Evolutionary conservation across 78 protist species (phyloP).

Genomic region (Dictyostelium capitatum): DNA sequence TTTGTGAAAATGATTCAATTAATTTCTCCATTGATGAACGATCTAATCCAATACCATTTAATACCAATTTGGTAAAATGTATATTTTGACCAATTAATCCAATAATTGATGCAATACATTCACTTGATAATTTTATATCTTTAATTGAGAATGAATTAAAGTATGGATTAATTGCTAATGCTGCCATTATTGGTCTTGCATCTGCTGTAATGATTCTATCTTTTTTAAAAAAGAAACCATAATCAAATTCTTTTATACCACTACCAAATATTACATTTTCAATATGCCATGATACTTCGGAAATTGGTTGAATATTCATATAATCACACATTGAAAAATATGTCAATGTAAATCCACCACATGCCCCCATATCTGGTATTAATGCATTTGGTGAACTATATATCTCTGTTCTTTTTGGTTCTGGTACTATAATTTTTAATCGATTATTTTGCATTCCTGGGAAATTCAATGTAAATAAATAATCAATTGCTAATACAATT

Average conservation of each 20-base stretch:
- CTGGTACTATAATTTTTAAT: conserved; percentile 61
- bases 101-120: conserved; percentile 59
- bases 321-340: conserved; percentile 67
- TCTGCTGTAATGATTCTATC: conserved; percentile 48
- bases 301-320: conserved; percentile 72
- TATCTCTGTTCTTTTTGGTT: conserved; percentile 38
- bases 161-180: conserved; percentile 53
- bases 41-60: conserved; percentile 74
- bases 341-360: conserved; percentile 62
- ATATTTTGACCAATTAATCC: conserved; percentile 40
- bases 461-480: conserved; percentile 61
- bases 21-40: conserved; percentile 46
- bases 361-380: conserved; percentile 56
- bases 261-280: conserved; percentile 35
- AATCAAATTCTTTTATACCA: conserved; percentile 49
- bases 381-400: conserved; percentile 47
- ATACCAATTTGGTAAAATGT: conserved; percentile 38
- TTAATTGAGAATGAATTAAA: conserved; percentile 51
- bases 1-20: conserved; percentile 21
- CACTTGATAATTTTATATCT: conserved; percentile 47
- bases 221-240: conserved; percentile 72
- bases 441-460: conserved; percentile 62
- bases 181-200: conserved; percentile 66
- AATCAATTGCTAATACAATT: conserved; percentile 64
- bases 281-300: conserved; percentile 70